Evolutionary conservation across 2,329 filamentous ascomycete genomes (phyloP), one percentile per base, ranked within the genome.

Genomic region (Hypoxylon sp.): DNA sequence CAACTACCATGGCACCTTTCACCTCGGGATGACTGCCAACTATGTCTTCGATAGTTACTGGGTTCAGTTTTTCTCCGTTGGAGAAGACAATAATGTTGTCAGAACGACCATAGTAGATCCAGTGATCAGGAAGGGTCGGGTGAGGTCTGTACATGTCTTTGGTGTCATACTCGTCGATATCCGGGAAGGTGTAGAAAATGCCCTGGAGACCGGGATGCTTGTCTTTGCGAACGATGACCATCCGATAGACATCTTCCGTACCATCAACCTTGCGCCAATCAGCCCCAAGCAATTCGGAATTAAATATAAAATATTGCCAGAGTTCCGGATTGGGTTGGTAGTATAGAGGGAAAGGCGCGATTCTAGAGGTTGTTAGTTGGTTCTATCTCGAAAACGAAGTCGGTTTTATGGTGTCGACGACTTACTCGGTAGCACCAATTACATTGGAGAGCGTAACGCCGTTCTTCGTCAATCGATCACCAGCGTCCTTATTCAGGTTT

Each of bases 11-110:
- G 0, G 72, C 75, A 1, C 71, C 72, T 7, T 68, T 70, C 23
- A 80, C 56, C 1, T 65, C 55, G 0, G 73, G 70, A 32, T 78
- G 75, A 7, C 62, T 63, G 5, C 60, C 51, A 2, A 80, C 61
- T 9, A 67, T 69, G 0, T 64, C 57, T 54, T 80, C 77, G 23
- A 79, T 74, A 2, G 67, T 70, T 3, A 75, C 64, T 0, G 76
- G 76, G 52, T 81, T 81, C 5, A 80, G 58, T 61, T 81, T 80
- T 64, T 79, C 75, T 19, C 77, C 78, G 35, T 75, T 79, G 2
- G 72, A 74, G 25, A 81, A 73, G 9, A 80, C 76, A 11, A 80
- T 74, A 32, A 80, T 66, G 52, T 77, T 74, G 50, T 80, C 78
- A 0, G 64, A 63, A 2, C 73, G 65, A 1, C 73, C 72, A 15